Percentiles rank a stretch among this genome's conserved stretches.
These are phyloP conservation scores for Paulownia fortunei DNA, from an alignment of 257 asterid genomes.

Conservation along the genomic window DNA sequence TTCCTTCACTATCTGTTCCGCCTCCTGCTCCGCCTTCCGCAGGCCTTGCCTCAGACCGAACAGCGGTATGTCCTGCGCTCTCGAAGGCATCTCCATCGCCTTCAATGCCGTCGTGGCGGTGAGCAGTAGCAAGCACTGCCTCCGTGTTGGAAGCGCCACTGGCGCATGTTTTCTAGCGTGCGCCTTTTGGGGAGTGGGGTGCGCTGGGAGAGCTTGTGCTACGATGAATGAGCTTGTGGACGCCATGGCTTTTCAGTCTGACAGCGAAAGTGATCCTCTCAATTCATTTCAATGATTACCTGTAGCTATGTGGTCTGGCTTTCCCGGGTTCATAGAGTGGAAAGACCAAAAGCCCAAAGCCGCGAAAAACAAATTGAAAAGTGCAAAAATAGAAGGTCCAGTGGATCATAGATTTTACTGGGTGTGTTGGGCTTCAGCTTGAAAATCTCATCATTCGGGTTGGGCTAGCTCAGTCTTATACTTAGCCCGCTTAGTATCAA, in stretches of 20 bases:
- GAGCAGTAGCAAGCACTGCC: constrained; percentile 64
- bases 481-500: too few relatives aligned
- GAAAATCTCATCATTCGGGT: too few relatives aligned
- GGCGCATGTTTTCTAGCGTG: constrained; percentile 32
- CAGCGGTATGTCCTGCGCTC: constrained; percentile 73
- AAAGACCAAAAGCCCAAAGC: constrained; percentile 32
- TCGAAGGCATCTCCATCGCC: constrained; percentile 65
- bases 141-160: constrained; percentile 55
- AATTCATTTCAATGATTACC: neutral
- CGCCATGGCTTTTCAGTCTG: constrained; percentile 52
- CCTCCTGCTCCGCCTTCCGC: constrained; percentile 71
- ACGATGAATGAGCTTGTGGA: constrained; percentile 52
- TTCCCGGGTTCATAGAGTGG: neutral
- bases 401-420: too few relatives aligned
- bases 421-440: too few relatives aligned
- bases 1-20: constrained; percentile 74
- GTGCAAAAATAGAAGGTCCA: too few relatives aligned
- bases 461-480: too few relatives aligned
- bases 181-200: constrained; percentile 33
- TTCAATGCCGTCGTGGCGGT: constrained; percentile 65
- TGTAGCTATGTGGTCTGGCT: constrained; percentile 40
- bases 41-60: constrained; percentile 73
- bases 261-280: constrained; percentile 28
- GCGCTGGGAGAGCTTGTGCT: constrained; percentile 48
- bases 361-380: neutral